A percentile compares a stretch with the other conserved stretches of the same genome.
Evolutionary conservation across 1,284 basidiomycete species (phyloP).

Genomic region (Apiotrichum sp.): DNA sequence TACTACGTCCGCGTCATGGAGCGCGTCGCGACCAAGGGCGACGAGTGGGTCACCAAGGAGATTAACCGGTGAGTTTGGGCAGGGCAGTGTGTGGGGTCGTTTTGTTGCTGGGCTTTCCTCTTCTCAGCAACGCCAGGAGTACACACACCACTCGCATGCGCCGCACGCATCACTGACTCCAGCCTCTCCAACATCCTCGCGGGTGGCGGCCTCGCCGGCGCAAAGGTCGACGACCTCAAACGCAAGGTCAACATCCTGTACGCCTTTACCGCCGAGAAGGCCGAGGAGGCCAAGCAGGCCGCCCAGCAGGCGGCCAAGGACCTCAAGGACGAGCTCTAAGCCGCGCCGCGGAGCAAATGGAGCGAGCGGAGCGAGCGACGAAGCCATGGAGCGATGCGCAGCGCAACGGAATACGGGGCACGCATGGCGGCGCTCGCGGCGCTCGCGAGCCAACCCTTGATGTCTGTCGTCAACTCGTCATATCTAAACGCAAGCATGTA

Average conservation of each 20-base stretch:
- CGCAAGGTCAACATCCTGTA: constrained; percentile 81
- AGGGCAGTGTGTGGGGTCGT: not conserved
- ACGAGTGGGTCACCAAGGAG: constrained; percentile 81
- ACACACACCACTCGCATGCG: no score
- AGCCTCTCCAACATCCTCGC: constrained; percentile 43
- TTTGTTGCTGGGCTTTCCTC: no score
- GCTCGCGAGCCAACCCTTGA: no score
- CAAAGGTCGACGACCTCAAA: constrained; percentile 89
- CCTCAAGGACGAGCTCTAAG: constrained; percentile 21
- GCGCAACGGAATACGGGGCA: no score
- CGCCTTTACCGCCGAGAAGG: constrained; percentile 52
- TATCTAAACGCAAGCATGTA: no score
- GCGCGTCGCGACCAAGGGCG: constrained; percentile 67
- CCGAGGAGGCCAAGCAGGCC: constrained; percentile 47
- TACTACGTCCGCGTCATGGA: constrained; percentile 91
- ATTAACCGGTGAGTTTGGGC: constrained; percentile 59
- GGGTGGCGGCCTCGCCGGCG: constrained; percentile 54
- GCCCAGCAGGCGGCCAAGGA: constrained; percentile 9
- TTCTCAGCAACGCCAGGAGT: no score
- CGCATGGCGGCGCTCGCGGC: no score
- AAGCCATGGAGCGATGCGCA: no score
- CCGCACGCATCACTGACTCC: not conserved
- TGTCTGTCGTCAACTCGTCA: no score
- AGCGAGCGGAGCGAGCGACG: no score
- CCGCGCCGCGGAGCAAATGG: not conserved